Evolutionary conservation across 176 grass and related monocot genomes (phyloP), one percentile per base, ranked within the genome.

Genomic region (Avena atlantica): DNA sequence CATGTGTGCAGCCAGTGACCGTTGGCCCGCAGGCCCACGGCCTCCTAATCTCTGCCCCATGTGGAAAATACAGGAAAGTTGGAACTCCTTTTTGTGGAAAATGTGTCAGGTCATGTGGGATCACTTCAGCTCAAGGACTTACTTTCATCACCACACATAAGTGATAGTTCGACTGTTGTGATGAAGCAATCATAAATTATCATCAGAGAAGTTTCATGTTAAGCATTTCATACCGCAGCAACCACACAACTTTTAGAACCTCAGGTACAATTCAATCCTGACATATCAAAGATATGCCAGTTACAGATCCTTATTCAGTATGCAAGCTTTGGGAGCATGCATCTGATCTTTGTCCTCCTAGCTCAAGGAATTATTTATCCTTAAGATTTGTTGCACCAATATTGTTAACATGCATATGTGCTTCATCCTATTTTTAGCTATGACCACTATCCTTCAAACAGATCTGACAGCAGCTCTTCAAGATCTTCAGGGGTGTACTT

Each of bases 401-500:
- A 51, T 20, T 67, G 6, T 10, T 25, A 44, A 31, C 79, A 66
- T 50, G 25, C 45, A 52, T 36, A 5, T 80, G 24, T 68, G 45
- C 6, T 51, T 68, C 20, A 0, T 68, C 25, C 45, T 81, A 61
- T 62, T 61, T 55, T 74, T 36, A 84, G 5, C 45, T 77, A 40
- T 62, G 72, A 16, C 2, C 47, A 25, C 25, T 78, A 86, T 70
- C 76, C 84, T 79, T 86, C 50, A 27, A 59, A 79, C 34, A 56
- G 63, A 58, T 86, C 34, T n/a, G 23, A 70, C 11, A 56, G 50
- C 34, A 58, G 36, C n/a, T 70, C 5, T 53, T 56, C 49, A 78
- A 78, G 14, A 86, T 20, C 31, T 57, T 78, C 29, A 74, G 82
- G 56, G 53, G 52, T 61, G 37, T 84, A 60, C 42, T 76, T 84